phyloP scores from a whole-genome alignment of 2,329 filamentous ascomycete species.

The Ilyonectria mors-panacis region DNA sequence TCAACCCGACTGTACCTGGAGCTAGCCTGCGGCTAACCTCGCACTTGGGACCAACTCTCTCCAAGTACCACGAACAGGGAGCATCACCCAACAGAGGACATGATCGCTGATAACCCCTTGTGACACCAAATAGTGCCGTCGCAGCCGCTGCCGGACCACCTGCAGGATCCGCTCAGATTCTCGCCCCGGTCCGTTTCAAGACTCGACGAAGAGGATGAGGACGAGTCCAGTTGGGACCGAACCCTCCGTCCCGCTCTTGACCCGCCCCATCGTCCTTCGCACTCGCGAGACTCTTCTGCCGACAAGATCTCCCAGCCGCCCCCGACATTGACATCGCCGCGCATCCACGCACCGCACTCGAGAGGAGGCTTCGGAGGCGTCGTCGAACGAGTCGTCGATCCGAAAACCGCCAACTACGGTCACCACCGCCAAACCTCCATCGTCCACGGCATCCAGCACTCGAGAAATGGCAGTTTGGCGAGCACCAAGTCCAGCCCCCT shows the following conservation, averaged over 20 bases:
- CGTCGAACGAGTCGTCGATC: slow-evolving; percentile 68
- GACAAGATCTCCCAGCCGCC: slow-evolving; percentile 63
- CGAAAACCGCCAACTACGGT: slow-evolving; percentile 75
- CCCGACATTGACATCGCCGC: slow-evolving; percentile 53
- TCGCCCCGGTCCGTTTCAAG: slow-evolving; percentile 65
- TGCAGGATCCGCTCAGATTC: slow-evolving; percentile 67
- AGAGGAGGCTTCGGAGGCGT: slow-evolving; percentile 59
- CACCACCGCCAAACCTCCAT: slow-evolving; percentile 98
- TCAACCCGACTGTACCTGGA: slow-evolving; percentile 10
- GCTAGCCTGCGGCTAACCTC: slow-evolving; percentile 5
- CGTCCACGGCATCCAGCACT: slow-evolving; percentile 95
- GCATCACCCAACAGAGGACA: slow-evolving; percentile 26
- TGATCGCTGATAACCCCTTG: slow-evolving; percentile 44
- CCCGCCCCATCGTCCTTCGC: slow-evolving; percentile 60
- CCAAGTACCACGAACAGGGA: slow-evolving; percentile 14
- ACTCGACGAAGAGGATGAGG: slow-evolving; percentile 68
- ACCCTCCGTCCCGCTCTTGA: slow-evolving; percentile 66
- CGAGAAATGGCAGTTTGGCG: slow-evolving; percentile 87
- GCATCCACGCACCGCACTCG: slow-evolving; percentile 58
- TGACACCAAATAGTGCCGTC: slow-evolving; percentile 65
- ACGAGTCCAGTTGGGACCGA: slow-evolving; percentile 65
- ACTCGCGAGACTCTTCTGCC: slow-evolving; percentile 72
- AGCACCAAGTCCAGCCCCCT: slow-evolving; percentile 87
- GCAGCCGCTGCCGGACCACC: slow-evolving; percentile 71
- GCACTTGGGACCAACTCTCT: background rate